These are phyloP conservation scores for Rhododendron ferrugineum DNA, from an alignment of 148 eudicot genomes.

Conservation along the genomic window DNA sequence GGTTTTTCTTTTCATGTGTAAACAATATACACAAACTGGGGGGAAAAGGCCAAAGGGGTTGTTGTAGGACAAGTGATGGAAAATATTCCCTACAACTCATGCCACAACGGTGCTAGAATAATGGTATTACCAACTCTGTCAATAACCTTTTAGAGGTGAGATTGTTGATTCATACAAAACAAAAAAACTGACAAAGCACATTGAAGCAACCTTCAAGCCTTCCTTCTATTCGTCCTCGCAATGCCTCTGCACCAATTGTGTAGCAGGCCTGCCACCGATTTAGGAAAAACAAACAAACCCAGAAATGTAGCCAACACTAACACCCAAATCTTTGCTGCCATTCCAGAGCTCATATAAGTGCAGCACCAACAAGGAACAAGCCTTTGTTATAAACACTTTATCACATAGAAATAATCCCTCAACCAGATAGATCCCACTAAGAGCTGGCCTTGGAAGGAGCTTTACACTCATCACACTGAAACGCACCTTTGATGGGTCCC, in stretches of 20 bases:
- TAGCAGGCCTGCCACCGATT: neutral
- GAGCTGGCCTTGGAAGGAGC: neutral
- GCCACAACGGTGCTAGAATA: neutral
- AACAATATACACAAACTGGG: neutral
- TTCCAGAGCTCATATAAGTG: neutral
- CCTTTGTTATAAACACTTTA: neutral
- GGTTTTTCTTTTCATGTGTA: neutral
- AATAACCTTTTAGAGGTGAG: neutral
- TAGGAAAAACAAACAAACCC: neutral
- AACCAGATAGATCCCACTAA: neutral
- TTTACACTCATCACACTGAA: neutral
- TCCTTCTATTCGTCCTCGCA: neutral
- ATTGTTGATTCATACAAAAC: neutral
- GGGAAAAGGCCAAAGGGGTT: neutral
- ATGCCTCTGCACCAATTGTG: neutral
- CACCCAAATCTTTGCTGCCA: neutral
- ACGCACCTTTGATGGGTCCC: neutral
- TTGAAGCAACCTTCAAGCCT: neutral
- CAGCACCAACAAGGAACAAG: neutral
- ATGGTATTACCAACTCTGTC: neutral
- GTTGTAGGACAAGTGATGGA: neutral
- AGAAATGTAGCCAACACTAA: neutral
- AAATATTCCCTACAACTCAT: neutral
- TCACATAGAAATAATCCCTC: neutral
- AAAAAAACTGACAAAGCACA: neutral